phyloP scores from a whole-genome alignment of 1,284 basidiomycete species.

The Coniferiporia weirii region DNA sequence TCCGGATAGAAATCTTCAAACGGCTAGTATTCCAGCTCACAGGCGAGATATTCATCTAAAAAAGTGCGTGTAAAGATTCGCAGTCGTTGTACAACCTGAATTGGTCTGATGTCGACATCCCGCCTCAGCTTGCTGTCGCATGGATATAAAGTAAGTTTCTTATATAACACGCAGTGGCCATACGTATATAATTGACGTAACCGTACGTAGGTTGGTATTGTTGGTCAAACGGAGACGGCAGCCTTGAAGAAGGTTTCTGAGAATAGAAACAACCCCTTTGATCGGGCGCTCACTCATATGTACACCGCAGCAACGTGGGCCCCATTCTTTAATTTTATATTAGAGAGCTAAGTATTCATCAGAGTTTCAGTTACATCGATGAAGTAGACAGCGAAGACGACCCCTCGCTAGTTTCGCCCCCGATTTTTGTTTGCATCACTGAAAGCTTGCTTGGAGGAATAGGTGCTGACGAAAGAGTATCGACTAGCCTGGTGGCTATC shows the following conservation, averaged over 20 bases:
- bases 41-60: constrained; percentile 83
- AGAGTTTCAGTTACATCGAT: constrained; percentile 61
- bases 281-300: constrained; percentile 73
- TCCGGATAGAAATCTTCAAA: constrained; percentile 72
- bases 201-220: constrained; percentile 61
- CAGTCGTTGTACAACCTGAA: constrained; percentile 9
- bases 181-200: neutral
- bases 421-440: constrained; percentile 66
- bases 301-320: constrained; percentile 88
- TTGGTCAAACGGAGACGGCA: constrained; percentile 91
- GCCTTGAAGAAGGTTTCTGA: constrained; percentile 91
- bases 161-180: neutral
- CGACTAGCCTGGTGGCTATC: constrained; percentile 74
- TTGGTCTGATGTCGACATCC: neutral
- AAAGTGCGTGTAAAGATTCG: constrained; percentile 50
- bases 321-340: neutral
- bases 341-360: constrained; percentile 4
- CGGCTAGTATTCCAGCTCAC: constrained; percentile 80
- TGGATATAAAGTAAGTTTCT: constrained; percentile 59
- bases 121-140: constrained; percentile 68
- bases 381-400: constrained; percentile 66
- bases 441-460: constrained; percentile 55
- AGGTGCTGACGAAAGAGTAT: constrained; percentile 52
- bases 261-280: constrained; percentile 79
- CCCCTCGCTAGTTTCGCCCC: constrained; percentile 42